phyloP scores from a whole-genome alignment of 2,329 filamentous ascomycete genomes.

The Alternaria arborescens region DNA sequence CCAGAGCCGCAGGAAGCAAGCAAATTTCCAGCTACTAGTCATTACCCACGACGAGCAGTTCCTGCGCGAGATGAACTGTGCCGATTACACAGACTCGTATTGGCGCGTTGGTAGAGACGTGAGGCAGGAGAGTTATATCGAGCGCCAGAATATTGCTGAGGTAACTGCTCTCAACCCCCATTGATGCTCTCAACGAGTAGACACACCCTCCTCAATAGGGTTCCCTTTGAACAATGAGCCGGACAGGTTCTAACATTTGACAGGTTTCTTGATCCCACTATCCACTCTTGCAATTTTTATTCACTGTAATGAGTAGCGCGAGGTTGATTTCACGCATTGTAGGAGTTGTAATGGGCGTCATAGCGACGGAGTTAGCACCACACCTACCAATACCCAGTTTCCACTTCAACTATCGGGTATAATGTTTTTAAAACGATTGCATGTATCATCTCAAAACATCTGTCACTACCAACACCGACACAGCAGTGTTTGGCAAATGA shows the following conservation, averaged over 20 bases:
- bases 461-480: not conserved
- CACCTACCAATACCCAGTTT: not conserved
- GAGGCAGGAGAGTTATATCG: constrained; percentile 87
- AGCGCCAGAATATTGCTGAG: constrained; percentile 62
- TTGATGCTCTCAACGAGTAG: not conserved
- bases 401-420: not conserved
- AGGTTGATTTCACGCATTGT: not conserved
- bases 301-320: not conserved
- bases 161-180: constrained; percentile 28
- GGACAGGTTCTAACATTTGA: constrained; percentile 13
- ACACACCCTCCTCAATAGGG: not conserved
- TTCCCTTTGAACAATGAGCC: not conserved
- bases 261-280: constrained; percentile 20
- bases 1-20: constrained; percentile 79
- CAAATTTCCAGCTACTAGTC: constrained; percentile 97
- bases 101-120: constrained; percentile 85
- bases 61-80: constrained; percentile 88
- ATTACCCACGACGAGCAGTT: constrained; percentile 99
- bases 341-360: constrained; percentile 8
- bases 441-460: not conserved
- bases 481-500: not conserved
- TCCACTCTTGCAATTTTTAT: not conserved
- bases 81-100: constrained; percentile 91
- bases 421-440: not conserved
- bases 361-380: constrained; percentile 8